Evolutionary conservation across 2,329 filamentous ascomycete species (phyloP).

Genomic region (Aspergillus thermomutatus): DNA sequence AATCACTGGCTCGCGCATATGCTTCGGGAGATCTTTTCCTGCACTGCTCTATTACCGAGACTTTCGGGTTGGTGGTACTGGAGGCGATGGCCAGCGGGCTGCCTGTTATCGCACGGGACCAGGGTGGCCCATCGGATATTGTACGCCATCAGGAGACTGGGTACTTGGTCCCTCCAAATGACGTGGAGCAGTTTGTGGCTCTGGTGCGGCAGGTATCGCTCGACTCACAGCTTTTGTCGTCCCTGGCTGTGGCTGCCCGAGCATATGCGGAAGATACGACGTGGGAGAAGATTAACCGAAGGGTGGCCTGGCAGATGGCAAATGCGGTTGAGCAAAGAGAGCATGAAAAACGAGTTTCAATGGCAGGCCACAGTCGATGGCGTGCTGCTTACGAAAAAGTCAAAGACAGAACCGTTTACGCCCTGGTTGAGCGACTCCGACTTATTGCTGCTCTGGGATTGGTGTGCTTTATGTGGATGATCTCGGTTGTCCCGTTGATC

Average conservation of each 20-base stretch:
- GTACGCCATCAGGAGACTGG: constrained; percentile 59
- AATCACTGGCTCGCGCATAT: constrained; percentile 62
- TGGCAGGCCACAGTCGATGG: not conserved
- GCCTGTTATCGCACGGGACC: constrained; percentile 65
- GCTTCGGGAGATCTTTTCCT: constrained; percentile 67
- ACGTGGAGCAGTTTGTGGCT: constrained; percentile 57
- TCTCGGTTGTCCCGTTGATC: constrained; percentile 36
- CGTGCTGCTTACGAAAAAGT: not conserved
- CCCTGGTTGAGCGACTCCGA: constrained; percentile 22
- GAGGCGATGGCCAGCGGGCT: constrained; percentile 70
- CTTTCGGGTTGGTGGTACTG: constrained; percentile 67
- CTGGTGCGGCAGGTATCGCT: constrained; percentile 50
- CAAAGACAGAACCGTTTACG: not conserved
- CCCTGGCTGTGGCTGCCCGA: constrained; percentile 50
- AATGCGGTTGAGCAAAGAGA: constrained; percentile 36
- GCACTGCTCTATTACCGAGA: constrained; percentile 69
- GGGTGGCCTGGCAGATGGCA: constrained; percentile 62
- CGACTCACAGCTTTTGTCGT: constrained; percentile 43
- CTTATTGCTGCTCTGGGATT: constrained; percentile 29
- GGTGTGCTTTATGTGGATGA: constrained; percentile 36
- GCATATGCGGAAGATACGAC: constrained; percentile 60
- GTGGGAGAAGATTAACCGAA: constrained; percentile 70
- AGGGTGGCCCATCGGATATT: constrained; percentile 67
- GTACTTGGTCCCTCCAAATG: constrained; percentile 58
- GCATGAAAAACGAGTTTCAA: not conserved